Percentiles rank a stretch among this genome's conserved stretches.
Evolutionary conservation across 2,329 filamentous ascomycete genomes (phyloP).

Genomic region (Hymenoscyphus fraxineus): DNA sequence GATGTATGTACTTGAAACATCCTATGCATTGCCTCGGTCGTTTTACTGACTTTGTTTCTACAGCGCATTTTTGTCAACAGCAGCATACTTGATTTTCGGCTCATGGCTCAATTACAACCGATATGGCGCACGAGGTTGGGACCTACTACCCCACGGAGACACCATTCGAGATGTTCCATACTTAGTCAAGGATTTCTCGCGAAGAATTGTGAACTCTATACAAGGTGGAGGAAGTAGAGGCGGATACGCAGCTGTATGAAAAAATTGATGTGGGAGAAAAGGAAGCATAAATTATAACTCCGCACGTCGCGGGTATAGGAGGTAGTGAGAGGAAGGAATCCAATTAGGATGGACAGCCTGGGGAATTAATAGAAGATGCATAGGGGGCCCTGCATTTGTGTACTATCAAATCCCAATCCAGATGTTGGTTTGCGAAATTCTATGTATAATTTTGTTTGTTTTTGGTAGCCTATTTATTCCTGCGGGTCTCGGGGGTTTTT

Average conservation of each 20-base stretch:
- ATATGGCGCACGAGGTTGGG: conserved; percentile 92
- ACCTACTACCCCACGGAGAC: conserved; percentile 88
- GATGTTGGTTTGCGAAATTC: conserved; percentile 7
- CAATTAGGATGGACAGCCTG: not conserved
- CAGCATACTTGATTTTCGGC: conserved; percentile 92
- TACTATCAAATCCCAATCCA: conserved; percentile 7
- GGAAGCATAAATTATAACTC: not conserved
- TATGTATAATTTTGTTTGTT: conserved; percentile 9
- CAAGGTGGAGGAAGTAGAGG: conserved; percentile 81
- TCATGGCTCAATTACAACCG: conserved; percentile 99
- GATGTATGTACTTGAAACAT: conserved; percentile 54
- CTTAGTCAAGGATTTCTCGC: conserved; percentile 81
- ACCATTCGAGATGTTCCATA: conserved; percentile 90
- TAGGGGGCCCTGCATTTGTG: conserved; percentile 1
- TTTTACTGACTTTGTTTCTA: conserved; percentile 13
- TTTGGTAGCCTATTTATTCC: not conserved
- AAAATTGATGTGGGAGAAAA: not conserved
- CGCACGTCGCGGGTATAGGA: not conserved
- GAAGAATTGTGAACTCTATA: conserved; percentile 75
- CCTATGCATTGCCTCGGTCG: not conserved
- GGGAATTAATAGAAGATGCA: not conserved
- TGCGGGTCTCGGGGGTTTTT: not conserved
- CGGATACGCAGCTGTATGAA: conserved; percentile 81
- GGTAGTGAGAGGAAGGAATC: not conserved
- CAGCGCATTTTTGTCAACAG: conserved; percentile 79